Conservation (phyloP, 2,329 filamentous ascomycete species). For the Cladosporium colombiae region DNA sequence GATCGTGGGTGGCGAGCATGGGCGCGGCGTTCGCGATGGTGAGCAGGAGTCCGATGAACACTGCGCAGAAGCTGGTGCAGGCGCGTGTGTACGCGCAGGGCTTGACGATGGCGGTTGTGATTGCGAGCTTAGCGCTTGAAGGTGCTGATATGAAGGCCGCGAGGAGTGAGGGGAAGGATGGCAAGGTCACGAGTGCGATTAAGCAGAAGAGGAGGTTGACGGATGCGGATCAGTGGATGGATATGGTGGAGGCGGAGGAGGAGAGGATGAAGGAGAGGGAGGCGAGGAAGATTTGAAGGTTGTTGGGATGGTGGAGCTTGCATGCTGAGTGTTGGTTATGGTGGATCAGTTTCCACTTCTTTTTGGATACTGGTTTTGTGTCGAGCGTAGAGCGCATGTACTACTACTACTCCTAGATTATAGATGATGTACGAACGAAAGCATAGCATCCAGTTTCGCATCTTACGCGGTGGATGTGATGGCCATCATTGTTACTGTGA, state of each 20-base stretch:
- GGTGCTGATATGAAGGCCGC: slow-evolving; percentile 74
- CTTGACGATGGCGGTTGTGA: slow-evolving; percentile 78
- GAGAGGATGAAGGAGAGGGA: slow-evolving; percentile 55
- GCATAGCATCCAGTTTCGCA: not conserved
- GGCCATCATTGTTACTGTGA: not conserved
- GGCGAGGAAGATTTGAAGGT: slow-evolving; percentile 25
- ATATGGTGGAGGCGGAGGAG: slow-evolving; percentile 84
- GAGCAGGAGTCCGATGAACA: slow-evolving; percentile 72
- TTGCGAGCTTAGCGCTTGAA: slow-evolving; percentile 82
- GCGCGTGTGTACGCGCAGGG: slow-evolving; percentile 93
- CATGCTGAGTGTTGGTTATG: not conserved
- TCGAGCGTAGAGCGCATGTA: slow-evolving; percentile 16
- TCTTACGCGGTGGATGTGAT: not conserved
- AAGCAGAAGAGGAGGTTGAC: slow-evolving; percentile 84
- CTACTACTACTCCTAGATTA: not conserved
- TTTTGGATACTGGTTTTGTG: not conserved
- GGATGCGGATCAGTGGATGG: slow-evolving; percentile 91
- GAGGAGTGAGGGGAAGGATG: slow-evolving; percentile 54
- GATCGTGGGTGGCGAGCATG: slow-evolving; percentile 82
- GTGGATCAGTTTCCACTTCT: not conserved
- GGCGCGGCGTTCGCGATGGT: slow-evolving; percentile 72
- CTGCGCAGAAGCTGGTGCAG: slow-evolving; percentile 89
- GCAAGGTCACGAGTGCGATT: slow-evolving; percentile 75
- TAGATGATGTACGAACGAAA: not conserved
- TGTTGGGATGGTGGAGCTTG: not conserved